Percentiles rank a stretch among this genome's conserved stretches.
Evolutionary conservation across 352 stramenopile genomes (phyloP).

Genomic region (Aphanomyces cochlioides): DNA sequence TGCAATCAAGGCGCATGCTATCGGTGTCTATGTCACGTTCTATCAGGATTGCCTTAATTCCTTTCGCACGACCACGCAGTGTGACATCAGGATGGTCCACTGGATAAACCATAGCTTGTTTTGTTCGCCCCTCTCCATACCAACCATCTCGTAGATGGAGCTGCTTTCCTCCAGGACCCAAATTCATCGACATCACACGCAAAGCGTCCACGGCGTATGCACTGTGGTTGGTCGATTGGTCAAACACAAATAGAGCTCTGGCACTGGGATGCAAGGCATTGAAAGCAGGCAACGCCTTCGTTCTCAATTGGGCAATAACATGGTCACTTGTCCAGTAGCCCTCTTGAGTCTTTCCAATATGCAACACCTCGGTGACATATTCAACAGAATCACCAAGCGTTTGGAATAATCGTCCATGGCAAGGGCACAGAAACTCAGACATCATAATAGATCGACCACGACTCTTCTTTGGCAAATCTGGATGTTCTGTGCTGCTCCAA

Average conservation of each 20-base stretch:
- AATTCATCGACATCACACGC: constrained; percentile 3
- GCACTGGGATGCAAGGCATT: not conserved
- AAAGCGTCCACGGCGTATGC: constrained; percentile 13
- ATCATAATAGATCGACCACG: constrained; percentile 19
- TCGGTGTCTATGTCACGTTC: not conserved
- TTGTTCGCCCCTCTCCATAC: not conserved
- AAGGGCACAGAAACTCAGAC: constrained; percentile 13
- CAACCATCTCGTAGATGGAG: not conserved
- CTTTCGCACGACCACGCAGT: constrained; percentile 10
- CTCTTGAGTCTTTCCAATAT: constrained; percentile 12
- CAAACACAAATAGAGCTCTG: constrained; percentile 5
- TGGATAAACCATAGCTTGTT: constrained; percentile 4
- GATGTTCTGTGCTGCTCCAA: not conserved
- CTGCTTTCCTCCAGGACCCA: constrained; percentile 9
- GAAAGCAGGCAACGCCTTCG: not conserved
- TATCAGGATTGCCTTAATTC: constrained; percentile 10
- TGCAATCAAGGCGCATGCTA: not conserved
- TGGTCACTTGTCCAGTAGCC: constrained; percentile 22
- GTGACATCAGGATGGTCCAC: not conserved
- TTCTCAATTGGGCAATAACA: constrained; percentile 1
- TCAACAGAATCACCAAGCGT: not conserved
- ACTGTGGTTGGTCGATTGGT: constrained; percentile 20
- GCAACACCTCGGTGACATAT: not conserved
- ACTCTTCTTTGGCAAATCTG: constrained; percentile 14
- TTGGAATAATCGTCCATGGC: constrained; percentile 14